Conservation (phyloP, 1,139 yeast species). For the Candida dubliniensis region DNA sequence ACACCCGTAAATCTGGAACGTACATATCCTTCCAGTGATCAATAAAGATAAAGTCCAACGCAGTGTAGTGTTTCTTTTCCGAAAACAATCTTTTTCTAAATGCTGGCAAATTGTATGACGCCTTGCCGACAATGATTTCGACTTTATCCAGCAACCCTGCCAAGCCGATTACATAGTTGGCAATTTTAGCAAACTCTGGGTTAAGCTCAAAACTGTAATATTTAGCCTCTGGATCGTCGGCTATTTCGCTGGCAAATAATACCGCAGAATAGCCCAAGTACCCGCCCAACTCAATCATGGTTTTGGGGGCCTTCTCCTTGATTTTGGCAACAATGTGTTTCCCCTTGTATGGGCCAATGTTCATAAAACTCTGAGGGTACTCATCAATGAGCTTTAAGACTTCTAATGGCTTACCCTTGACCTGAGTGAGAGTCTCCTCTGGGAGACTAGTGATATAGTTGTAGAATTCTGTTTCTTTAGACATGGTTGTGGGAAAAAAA, state of each 20-base stretch:
- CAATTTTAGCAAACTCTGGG: constrained; percentile 33
- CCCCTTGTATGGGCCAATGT: constrained; percentile 38
- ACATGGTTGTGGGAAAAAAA: not conserved
- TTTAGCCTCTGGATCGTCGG: constrained; percentile 23
- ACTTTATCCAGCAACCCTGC: constrained; percentile 38
- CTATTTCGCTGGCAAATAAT: constrained; percentile 30
- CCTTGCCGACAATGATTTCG: constrained; percentile 39
- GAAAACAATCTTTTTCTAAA: constrained; percentile 21
- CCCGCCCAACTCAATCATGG: constrained; percentile 45
- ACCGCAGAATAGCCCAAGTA: constrained; percentile 48
- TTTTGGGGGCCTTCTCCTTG: constrained; percentile 26
- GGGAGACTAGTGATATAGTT: constrained; percentile 26
- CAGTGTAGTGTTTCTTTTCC: constrained; percentile 9
- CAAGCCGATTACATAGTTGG: constrained; percentile 31
- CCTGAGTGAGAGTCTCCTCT: constrained; percentile 17
- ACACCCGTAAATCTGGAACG: constrained; percentile 43
- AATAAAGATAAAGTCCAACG: constrained; percentile 39
- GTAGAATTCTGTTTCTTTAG: constrained; percentile 23
- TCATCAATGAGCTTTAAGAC: constrained; percentile 35
- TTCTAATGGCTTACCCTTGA: constrained; percentile 29
- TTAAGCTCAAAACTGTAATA: constrained; percentile 41
- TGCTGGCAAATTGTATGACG: constrained; percentile 28
- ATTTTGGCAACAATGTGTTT: constrained; percentile 27
- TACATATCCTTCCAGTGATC: constrained; percentile 44
- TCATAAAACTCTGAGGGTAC: constrained; percentile 25